Percentiles rank a stretch among this genome's conserved stretches.
phyloP scores from a whole-genome alignment of 1,139 yeast species.

The Suhomyces panamericanus region DNA sequence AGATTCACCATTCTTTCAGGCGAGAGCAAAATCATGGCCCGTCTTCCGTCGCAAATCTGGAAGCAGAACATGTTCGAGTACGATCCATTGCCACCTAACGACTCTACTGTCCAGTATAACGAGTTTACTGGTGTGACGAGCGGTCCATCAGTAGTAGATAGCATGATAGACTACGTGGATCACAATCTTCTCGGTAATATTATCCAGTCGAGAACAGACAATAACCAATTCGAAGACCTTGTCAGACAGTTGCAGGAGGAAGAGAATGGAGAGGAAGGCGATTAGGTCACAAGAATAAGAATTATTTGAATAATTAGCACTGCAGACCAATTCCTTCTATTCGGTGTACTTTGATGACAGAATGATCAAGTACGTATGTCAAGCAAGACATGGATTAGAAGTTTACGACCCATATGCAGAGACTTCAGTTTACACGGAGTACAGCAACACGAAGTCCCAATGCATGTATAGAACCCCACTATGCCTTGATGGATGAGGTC shows the following conservation, averaged over 20 bases:
- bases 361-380: too few species aligned
- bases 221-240: constrained; percentile 30
- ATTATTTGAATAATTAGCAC: background rate
- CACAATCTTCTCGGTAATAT: constrained; percentile 40
- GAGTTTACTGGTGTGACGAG: constrained; percentile 28
- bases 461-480: too few species aligned
- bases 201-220: constrained; percentile 32
- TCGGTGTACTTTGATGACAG: too few species aligned
- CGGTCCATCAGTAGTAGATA: constrained; percentile 27
- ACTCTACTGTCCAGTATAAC: constrained; percentile 27
- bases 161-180: constrained; percentile 28
- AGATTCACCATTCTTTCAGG: constrained; percentile 71
- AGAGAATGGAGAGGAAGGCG: constrained; percentile 4
- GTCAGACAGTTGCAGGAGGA: constrained; percentile 24
- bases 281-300: background rate
- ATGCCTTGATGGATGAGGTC: too few species aligned
- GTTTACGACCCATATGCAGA: too few species aligned
- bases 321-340: too few species aligned
- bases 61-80: constrained; percentile 64
- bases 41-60: constrained; percentile 65
- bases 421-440: too few species aligned
- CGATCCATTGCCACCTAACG: constrained; percentile 66
- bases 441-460: too few species aligned
- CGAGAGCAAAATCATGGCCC: constrained; percentile 69
- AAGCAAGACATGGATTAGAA: too few species aligned